Evolutionary conservation across 371 early-diverging fungal species (phyloP), one percentile per base, ranked within the genome.

Genomic region (Mucor irregularis): DNA sequence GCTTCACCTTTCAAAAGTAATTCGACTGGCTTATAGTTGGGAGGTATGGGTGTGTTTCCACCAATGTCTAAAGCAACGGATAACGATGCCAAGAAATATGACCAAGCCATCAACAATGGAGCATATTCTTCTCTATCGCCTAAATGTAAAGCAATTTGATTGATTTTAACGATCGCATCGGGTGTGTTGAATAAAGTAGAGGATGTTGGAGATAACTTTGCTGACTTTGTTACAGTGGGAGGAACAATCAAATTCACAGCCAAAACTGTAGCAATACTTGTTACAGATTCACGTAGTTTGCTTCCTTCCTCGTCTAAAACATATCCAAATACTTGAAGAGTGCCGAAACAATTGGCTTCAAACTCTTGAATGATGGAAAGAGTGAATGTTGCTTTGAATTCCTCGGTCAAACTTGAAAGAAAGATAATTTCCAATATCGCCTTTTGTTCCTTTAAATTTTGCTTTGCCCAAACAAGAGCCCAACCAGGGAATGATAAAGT

Each of bases 91-190:
- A 78, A 58, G 30, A 78, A 61, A 31, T 58, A 71, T 1, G 79
- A 72, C 79, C 79, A 78, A 11, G 71, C 65, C n/a, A 78, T 44
- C 25, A 78, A 48, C 16, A 70, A 62, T 9, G 58, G 56, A 14
- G 76, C 49, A 37, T 75, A 74, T 26, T 61, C 55, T 11, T 19
- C 24, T 21, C 40, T 52, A 21, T 58, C 49, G 1, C 76, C 79
- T 37, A 78, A 44, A 30, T 54, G 71, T 9, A 53, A 33, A 1
- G 53, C 61, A 2, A 78, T 28, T 17, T 61, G 58, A n/a, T 70
- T 68, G 33, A 75, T 67, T 26, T 71, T 64, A 17, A 56, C 28
- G 31, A 72, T 64, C 0, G 19, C 21, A 1, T 58, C 47, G 0
- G 73, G 73, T 5, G 63, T 50, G 11, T 69, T 37, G 3, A 69